Conservation (phyloP, 2,329 filamentous ascomycete species). For the Ophiostoma perfectum region DNA sequence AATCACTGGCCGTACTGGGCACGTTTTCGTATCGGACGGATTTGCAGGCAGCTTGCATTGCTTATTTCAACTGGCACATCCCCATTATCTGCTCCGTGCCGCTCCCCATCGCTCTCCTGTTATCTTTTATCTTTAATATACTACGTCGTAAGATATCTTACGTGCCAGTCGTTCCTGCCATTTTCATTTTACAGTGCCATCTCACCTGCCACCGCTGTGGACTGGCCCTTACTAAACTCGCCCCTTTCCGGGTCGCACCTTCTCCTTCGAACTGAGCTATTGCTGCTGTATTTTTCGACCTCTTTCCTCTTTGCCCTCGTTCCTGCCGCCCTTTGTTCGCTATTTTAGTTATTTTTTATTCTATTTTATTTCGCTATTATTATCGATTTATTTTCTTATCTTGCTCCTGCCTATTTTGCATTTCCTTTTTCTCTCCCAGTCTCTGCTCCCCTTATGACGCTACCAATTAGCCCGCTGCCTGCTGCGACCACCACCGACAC, state of each 20-base stretch:
- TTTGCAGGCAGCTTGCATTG: neutral
- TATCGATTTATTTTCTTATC: constrained; percentile 6
- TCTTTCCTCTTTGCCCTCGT: neutral
- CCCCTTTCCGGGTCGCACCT: neutral
- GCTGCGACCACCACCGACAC: neutral
- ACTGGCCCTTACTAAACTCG: neutral
- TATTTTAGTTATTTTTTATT: neutral
- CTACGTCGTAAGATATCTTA: neutral
- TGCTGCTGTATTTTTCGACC: neutral
- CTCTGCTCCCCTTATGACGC: neutral
- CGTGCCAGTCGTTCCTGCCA: neutral
- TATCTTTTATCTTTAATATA: neutral
- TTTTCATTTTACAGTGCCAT: neutral
- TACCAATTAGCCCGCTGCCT: neutral
- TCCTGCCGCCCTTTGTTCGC: neutral
- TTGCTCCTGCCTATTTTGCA: neutral
- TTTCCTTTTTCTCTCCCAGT: neutral
- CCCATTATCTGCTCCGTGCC: neutral
- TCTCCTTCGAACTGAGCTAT: neutral
- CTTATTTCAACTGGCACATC: neutral
- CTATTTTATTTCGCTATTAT: neutral
- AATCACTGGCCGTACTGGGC: constrained; percentile 14
- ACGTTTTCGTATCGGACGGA: constrained; percentile 8
- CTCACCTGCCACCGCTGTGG: neutral
- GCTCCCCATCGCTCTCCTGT: neutral